phyloP scores from a whole-genome alignment of 2,329 filamentous ascomycete species.

The Penicillium sp. region DNA sequence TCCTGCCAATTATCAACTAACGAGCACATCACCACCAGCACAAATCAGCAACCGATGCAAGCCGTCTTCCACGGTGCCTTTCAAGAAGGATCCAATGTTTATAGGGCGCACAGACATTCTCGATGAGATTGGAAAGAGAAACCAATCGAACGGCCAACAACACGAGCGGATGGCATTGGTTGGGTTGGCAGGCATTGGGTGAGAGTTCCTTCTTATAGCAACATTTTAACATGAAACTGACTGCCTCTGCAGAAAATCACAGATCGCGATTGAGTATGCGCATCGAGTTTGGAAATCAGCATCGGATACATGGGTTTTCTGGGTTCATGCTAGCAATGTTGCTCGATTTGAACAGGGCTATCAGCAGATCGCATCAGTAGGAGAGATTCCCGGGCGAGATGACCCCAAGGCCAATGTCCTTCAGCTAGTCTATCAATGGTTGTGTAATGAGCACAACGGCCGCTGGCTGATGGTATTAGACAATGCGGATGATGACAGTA shows the following conservation, averaged over 20 bases:
- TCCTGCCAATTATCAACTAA: too few relatives aligned
- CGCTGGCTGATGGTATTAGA: constrained; percentile 25
- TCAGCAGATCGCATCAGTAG: constrained; percentile 29
- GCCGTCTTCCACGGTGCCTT: constrained; percentile 4
- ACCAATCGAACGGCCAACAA: not conserved
- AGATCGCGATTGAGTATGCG: constrained; percentile 36
- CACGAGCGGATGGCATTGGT: constrained; percentile 26
- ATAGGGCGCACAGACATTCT: not conserved
- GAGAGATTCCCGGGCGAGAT: constrained; percentile 27
- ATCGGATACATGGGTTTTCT: constrained; percentile 31
- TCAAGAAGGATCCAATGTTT: not conserved
- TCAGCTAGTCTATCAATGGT: constrained; percentile 22
- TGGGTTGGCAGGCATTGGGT: constrained; percentile 27
- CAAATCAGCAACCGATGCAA: not conserved
- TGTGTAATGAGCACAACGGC: constrained; percentile 18
- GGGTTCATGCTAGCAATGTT: constrained; percentile 33
- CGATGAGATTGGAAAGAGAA: not conserved
- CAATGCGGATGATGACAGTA: constrained; percentile 21
- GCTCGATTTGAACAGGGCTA: constrained; percentile 33
- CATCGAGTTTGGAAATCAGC: constrained; percentile 26
- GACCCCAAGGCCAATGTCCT: constrained; percentile 31
- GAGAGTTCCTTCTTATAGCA: too few relatives aligned
- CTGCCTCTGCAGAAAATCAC: constrained; percentile 27
- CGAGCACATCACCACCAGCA: too few relatives aligned
- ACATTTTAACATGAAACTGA: too few relatives aligned